Evolutionary conservation across 2,329 filamentous ascomycete species (phyloP), one percentile per base, ranked within the genome.

Genomic region (Nothophoma quercina): DNA sequence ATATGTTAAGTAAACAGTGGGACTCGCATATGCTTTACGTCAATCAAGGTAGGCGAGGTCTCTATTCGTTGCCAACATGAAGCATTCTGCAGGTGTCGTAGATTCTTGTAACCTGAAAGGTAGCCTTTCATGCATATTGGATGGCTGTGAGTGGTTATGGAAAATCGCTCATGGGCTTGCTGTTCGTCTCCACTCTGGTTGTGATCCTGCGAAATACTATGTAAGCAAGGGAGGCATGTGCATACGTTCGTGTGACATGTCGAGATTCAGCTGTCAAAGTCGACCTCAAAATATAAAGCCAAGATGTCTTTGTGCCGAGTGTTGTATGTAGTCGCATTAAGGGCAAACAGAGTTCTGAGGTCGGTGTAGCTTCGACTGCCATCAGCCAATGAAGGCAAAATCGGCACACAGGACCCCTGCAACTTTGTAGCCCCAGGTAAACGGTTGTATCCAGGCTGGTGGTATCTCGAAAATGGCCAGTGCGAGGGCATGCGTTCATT

Each of bases 331-430:
- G 50, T 53, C 26, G 32, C 32, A 53, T 43, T 53, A 53, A 42
- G 35, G 34, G 50, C 48, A 33, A 53, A 53, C 38, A 43, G 32
- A 48, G 50, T 48, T 53, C 43, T 53, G 43, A 38, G 26, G 43
- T 39, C 10, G 43, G 50, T 53, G 43, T 47, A 39, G 42, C 42
- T 43, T 38, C 36, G 25, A 39, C 10, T 8, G 8, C 22, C 26
- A 38, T 32, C 36, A 48, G 44, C 50, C 50, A 53, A 53, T 53
- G 38, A 48, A 53, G 44, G 44, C 32, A 26, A 39, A 26, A 26
- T 21, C 43, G 38, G 50, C 39, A 53, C 32, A 16, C 7, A 34
- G 18, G 33, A 43, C 50, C 50, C 49, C 50, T 53, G 50, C 50
- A 43, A n/a, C 25, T 19, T 7, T 53, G 50, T 39, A 38, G 50